phyloP scores from a whole-genome alignment of 345 rosid species.

The Mercurialis annua region DNA sequence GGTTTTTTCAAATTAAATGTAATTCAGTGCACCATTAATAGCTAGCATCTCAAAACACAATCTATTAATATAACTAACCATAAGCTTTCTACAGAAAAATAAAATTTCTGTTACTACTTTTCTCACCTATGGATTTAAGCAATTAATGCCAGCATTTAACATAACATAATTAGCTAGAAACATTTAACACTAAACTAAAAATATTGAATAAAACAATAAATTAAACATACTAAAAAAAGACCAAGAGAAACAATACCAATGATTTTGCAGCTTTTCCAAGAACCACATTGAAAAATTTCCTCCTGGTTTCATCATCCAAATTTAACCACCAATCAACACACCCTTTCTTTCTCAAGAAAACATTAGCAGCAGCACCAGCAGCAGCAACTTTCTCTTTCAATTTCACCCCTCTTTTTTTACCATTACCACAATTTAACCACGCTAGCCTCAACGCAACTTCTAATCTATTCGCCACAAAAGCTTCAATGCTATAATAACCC shows the following conservation, averaged over 20 bases:
- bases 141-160: not conserved
- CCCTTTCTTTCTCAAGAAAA: slow-evolving; percentile 89
- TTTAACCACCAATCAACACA: slow-evolving; percentile 85
- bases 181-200: not conserved
- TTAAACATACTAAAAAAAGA: not conserved
- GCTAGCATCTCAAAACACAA: not conserved
- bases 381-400: slow-evolving; percentile 68
- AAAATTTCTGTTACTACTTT: not conserved
- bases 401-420: slow-evolving; percentile 72
- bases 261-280: slow-evolving; percentile 72
- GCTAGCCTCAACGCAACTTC: slow-evolving; percentile 87
- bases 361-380: slow-evolving; percentile 58
- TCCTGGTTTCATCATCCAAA: slow-evolving; percentile 49
- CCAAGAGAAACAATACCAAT: slow-evolving; percentile 46
- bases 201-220: not conserved
- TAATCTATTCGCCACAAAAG: slow-evolving; percentile 73
- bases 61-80: not conserved
- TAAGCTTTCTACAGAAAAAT: not conserved
- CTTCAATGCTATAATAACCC: slow-evolving; percentile 81
- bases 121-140: not conserved
- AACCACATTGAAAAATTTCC: slow-evolving; percentile 39
- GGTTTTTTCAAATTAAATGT: not conserved
- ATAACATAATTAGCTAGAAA: not conserved
- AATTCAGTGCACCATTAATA: slow-evolving; percentile 8
- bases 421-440: slow-evolving; percentile 65